These are phyloP conservation scores for Mortierella sp. DNA, from an alignment of 371 early-diverging fungal species.

Conservation along the genomic window DNA sequence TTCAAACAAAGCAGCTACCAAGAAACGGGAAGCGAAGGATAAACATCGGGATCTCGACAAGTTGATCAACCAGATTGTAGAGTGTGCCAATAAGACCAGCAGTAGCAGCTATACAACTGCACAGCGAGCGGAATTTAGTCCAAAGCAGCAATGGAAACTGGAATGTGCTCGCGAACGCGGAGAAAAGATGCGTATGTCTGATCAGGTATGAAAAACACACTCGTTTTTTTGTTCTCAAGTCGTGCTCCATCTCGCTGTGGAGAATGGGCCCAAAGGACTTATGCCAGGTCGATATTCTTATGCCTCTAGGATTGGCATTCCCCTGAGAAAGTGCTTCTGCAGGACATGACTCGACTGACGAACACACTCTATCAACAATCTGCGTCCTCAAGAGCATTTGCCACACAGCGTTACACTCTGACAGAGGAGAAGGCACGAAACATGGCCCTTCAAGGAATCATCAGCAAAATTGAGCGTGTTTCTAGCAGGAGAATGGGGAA, in stretches of 20 bases:
- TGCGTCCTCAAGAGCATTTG: constrained; percentile 29
- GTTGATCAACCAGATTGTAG: constrained; percentile 44
- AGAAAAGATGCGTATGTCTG: constrained; percentile 45
- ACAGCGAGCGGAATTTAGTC: constrained; percentile 44
- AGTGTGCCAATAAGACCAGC: constrained; percentile 32
- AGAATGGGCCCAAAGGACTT: too few species aligned
- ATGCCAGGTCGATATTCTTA: too few species aligned
- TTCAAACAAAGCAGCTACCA: not conserved
- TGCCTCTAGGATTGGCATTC: constrained; percentile 59
- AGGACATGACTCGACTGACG: constrained; percentile 60
- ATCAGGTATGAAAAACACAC: constrained; percentile 14
- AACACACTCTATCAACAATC: constrained; percentile 63
- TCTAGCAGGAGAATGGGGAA: constrained; percentile 44
- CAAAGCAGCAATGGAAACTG: constrained; percentile 43
- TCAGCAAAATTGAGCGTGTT: constrained; percentile 48
- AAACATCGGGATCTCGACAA: constrained; percentile 32
- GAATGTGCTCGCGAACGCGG: constrained; percentile 48
- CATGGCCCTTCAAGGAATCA: constrained; percentile 47
- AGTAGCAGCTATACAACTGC: not conserved
- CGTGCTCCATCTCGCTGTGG: too few species aligned
- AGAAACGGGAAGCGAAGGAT: constrained; percentile 5
- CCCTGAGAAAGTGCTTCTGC: constrained; percentile 55
- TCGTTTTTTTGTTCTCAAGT: too few species aligned
- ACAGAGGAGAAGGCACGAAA: constrained; percentile 45
- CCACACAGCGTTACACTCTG: constrained; percentile 37